Evolutionary conservation across 306 rosid species (phyloP).

Genomic region (Ziziphus jujuba): DNA sequence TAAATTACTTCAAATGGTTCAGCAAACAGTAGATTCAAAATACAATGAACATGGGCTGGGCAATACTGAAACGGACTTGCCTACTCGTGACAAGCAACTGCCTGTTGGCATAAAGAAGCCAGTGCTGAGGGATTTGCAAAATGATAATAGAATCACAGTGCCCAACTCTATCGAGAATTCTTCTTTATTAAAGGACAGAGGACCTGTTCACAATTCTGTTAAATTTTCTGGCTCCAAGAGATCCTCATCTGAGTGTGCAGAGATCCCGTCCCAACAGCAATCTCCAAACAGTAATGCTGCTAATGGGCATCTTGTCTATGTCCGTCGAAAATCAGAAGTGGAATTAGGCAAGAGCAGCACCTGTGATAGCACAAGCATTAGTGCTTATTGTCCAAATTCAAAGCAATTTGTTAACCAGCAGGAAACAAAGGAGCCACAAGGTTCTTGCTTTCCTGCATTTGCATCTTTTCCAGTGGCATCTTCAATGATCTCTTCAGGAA

Average conservation of each 20-base stretch:
- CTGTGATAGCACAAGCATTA: constrained; percentile 50
- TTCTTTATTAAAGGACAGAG: constrained; percentile 56
- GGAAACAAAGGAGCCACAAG: constrained; percentile 56
- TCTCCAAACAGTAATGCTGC: constrained; percentile 55
- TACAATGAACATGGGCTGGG: constrained; percentile 53
- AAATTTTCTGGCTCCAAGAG: constrained; percentile 68
- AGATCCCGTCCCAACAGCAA: constrained; percentile 52
- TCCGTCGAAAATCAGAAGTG: constrained; percentile 86
- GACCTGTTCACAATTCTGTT: constrained; percentile 40
- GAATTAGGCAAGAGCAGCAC: constrained; percentile 63
- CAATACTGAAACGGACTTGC: constrained; percentile 50
- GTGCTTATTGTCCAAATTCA: constrained; percentile 36
- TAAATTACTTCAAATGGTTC: constrained; percentile 55
- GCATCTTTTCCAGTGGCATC: constrained; percentile 58
- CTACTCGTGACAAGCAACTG: constrained; percentile 47
- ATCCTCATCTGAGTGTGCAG: constrained; percentile 50
- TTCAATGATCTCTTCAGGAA: constrained; percentile 54
- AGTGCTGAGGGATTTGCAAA: constrained; percentile 65
- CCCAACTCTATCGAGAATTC: constrained; percentile 52
- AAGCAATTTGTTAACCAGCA: constrained; percentile 42
- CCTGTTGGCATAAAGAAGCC: constrained; percentile 61
- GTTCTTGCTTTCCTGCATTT: constrained; percentile 58
- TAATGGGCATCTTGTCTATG: constrained; percentile 87
- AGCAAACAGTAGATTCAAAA: constrained; percentile 57
- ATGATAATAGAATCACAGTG: constrained; percentile 47